Evolutionary conservation across 257 asterid species (phyloP).

Genomic region (Nicotiana knightiana): DNA sequence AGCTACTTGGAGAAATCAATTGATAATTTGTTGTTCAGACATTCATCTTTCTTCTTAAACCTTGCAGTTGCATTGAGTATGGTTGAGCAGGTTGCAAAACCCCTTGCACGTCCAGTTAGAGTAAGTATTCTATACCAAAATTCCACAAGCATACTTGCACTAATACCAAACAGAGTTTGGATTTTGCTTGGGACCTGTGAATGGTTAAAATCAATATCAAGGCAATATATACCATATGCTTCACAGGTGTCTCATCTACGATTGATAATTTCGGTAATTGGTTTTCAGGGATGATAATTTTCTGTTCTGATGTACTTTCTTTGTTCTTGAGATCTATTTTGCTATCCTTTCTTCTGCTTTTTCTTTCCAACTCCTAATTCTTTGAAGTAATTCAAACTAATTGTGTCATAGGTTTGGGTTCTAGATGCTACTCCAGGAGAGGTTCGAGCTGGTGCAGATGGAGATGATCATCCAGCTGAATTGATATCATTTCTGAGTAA

Average conservation of each 20-base stretch:
- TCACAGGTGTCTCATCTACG: background rate
- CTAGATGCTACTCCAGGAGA: constrained; percentile 96
- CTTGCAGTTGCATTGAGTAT: constrained; percentile 91
- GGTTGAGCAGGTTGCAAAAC: constrained; percentile 95
- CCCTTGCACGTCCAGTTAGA: constrained; percentile 97
- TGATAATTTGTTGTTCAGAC: background rate
- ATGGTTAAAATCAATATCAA: background rate
- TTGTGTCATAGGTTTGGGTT: constrained; percentile 76
- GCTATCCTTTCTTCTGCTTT: background rate
- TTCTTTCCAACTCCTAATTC: background rate
- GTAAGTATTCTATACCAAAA: constrained; percentile 33
- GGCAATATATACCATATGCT: background rate
- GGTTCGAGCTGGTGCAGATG: constrained; percentile 92
- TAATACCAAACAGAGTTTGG: background rate
- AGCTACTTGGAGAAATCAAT: background rate
- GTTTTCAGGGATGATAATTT: background rate
- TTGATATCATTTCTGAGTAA: constrained; percentile 63
- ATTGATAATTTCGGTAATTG: background rate
- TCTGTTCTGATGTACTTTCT: background rate
- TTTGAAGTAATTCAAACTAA: background rate
- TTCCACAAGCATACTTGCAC: background rate
- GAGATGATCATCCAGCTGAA: constrained; percentile 98
- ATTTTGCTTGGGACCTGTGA: background rate
- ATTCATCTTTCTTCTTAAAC: constrained; percentile 12
- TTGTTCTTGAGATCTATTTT: background rate